phyloP scores from a whole-genome alignment of 2,329 filamentous ascomycete species.

The Delphinella strobiligena region DNA sequence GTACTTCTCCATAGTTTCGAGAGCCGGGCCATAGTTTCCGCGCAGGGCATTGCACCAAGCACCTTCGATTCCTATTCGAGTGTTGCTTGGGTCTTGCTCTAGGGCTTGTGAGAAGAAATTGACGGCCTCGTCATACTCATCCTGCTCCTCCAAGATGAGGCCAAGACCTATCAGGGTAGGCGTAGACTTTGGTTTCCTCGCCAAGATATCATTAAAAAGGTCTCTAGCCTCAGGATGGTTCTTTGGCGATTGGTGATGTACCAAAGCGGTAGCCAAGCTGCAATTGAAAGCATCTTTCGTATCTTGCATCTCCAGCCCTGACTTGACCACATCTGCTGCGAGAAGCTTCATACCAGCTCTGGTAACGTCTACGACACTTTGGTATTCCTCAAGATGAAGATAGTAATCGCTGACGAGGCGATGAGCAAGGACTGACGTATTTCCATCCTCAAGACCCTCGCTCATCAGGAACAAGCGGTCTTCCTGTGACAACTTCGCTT shows the following conservation, averaged over 20 bases:
- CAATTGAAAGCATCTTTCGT: constrained; percentile 63
- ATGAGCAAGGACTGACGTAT: constrained; percentile 67
- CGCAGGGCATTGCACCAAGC: constrained; percentile 85
- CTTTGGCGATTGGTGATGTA: constrained; percentile 80
- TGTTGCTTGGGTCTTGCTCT: constrained; percentile 58
- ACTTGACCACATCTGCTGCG: constrained; percentile 48
- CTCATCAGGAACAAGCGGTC: constrained; percentile 73
- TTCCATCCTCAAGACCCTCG: constrained; percentile 36
- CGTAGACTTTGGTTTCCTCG: constrained; percentile 63
- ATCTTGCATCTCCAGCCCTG: constrained; percentile 57
- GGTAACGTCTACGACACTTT: constrained; percentile 67
- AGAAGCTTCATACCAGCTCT: constrained; percentile 58
- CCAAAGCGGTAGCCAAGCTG: constrained; percentile 72
- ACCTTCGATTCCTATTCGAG: constrained; percentile 71
- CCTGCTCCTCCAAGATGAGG: constrained; percentile 83
- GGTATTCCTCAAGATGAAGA: constrained; percentile 71
- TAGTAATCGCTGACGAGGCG: constrained; percentile 77
- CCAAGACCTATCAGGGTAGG: constrained; percentile 80
- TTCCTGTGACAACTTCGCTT: constrained; percentile 54
- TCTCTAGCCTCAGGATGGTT: constrained; percentile 78
- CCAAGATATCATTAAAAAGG: constrained; percentile 74
- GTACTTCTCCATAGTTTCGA: constrained; percentile 58
- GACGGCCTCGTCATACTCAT: constrained; percentile 72
- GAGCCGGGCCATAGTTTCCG: constrained; percentile 59
- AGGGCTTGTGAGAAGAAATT: constrained; percentile 69